phyloP scores from a whole-genome alignment of 208 protist species.

The Trypanosoma conorhini region DNA sequence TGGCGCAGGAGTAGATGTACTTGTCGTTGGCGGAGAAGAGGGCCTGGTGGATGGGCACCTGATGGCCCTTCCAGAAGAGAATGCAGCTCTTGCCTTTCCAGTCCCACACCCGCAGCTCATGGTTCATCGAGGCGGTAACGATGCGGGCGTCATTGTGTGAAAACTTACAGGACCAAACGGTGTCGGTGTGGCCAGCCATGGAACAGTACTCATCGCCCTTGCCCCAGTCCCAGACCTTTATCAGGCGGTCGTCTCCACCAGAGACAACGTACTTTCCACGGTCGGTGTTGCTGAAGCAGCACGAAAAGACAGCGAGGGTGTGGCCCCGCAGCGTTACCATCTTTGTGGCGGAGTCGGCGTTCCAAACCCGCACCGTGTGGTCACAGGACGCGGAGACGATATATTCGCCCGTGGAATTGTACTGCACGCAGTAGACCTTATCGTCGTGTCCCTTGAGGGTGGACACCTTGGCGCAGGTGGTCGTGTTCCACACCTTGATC shows the following conservation, averaged over 20 bases:
- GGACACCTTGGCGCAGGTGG: constrained; percentile 60
- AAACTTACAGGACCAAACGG: constrained; percentile 80
- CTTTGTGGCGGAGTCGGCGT: constrained; percentile 60
- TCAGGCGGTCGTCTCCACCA: constrained; percentile 76
- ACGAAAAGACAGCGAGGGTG: constrained; percentile 80
- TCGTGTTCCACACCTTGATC: constrained; percentile 83
- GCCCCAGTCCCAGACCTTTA: constrained; percentile 89
- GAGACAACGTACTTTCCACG: constrained; percentile 76
- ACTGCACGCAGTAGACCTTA: constrained; percentile 44
- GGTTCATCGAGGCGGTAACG: constrained; percentile 83
- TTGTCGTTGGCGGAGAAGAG: constrained; percentile 78
- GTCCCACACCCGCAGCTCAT: constrained; percentile 85
- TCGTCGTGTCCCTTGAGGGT: constrained; percentile 53
- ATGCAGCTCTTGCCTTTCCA: constrained; percentile 45
- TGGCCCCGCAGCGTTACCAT: constrained; percentile 70
- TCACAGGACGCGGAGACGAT: constrained; percentile 78
- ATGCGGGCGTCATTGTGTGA: constrained; percentile 71
- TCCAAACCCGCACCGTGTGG: constrained; percentile 82
- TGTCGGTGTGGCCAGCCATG: constrained; percentile 76
- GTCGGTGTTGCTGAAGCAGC: constrained; percentile 77
- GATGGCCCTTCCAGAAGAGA: constrained; percentile 67
- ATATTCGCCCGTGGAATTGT: constrained; percentile 32
- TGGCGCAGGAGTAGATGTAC: constrained; percentile 85
- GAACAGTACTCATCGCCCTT: constrained; percentile 55
- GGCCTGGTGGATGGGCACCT: constrained; percentile 80